Conservation (phyloP, 345 rosid genomes). For the Sisymbrium irio region DNA sequence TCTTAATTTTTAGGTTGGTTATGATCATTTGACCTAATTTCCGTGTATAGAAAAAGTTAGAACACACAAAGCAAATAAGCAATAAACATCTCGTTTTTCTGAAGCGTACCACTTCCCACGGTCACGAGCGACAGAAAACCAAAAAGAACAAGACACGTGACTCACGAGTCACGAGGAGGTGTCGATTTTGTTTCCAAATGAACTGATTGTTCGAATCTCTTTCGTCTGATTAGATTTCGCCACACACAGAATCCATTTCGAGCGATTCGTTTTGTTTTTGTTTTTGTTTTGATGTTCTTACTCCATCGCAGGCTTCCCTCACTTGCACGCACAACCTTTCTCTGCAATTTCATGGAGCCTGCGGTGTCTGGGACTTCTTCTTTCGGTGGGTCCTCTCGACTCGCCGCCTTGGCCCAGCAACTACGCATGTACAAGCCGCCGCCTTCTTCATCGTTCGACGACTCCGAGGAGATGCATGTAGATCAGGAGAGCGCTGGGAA, state of each 20-base stretch:
- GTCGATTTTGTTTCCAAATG: background rate
- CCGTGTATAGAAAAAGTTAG: no score
- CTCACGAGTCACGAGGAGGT: background rate
- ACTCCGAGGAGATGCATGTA: conserved; percentile 41
- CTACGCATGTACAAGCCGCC: conserved; percentile 76
- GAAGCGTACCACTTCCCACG: background rate
- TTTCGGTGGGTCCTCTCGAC: conserved; percentile 39
- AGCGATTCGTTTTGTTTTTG: background rate
- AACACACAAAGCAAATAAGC: background rate
- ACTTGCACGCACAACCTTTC: conserved; percentile 18
- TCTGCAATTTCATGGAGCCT: conserved; percentile 44
- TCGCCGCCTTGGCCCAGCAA: conserved; percentile 58
- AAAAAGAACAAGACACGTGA: conserved; percentile 6
- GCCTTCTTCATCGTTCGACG: conserved; percentile 43
- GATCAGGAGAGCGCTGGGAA: conserved; percentile 60
- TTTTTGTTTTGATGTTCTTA: conserved; percentile 38
- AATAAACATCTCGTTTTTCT: background rate
- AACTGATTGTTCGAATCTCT: background rate
- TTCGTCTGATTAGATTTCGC: conserved; percentile 2
- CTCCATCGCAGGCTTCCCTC: conserved; percentile 38
- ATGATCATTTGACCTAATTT: no score
- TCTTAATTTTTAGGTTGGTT: no score
- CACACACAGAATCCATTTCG: background rate
- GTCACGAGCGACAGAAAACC: background rate
- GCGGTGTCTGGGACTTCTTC: conserved; percentile 21